Conservation (phyloP, 2,329 filamentous ascomycete species). For the Drechslerella dactyloides region DNA sequence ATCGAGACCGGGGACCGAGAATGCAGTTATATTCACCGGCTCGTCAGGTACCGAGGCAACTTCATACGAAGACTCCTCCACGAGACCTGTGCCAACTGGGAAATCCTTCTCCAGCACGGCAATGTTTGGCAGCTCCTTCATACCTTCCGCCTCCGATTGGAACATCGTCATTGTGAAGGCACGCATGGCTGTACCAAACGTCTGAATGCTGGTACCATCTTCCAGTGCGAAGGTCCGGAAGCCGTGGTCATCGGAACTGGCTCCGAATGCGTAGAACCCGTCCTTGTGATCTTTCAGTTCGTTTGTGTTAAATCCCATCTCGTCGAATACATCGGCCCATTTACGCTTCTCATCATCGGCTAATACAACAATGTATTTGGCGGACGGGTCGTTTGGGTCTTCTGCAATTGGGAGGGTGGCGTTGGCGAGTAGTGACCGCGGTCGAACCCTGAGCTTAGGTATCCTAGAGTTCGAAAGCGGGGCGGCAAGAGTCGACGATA, state of each 20-base stretch:
- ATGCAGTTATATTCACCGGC: background rate
- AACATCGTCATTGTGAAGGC: slow-evolving; percentile 33
- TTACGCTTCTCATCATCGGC: slow-evolving; percentile 19
- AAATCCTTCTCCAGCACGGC: slow-evolving; percentile 21
- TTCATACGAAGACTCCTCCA: slow-evolving; percentile 2
- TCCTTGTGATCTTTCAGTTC: slow-evolving; percentile 3
- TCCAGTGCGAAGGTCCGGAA: slow-evolving; percentile 13
- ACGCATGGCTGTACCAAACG: slow-evolving; percentile 32
- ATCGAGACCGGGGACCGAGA: background rate
- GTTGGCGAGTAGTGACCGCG: background rate
- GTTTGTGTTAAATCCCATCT: slow-evolving; percentile 29
- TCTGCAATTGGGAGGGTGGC: background rate
- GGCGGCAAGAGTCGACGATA: background rate
- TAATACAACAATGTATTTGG: slow-evolving; percentile 27
- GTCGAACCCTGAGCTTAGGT: background rate
- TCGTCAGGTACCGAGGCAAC: background rate
- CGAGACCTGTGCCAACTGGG: background rate
- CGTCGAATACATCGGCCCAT: slow-evolving; percentile 29
- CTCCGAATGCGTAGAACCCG: background rate
- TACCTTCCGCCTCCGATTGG: slow-evolving; percentile 26
- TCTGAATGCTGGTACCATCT: slow-evolving; percentile 21
- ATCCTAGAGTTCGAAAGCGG: background rate
- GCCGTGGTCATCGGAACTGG: background rate
- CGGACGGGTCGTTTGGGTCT: slow-evolving; percentile 15
- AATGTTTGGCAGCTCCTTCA: slow-evolving; percentile 10